Evolutionary conservation across 495 filamentous ascomycete species (phyloP).

Genomic region (Chaetomidium leptoderma): DNA sequence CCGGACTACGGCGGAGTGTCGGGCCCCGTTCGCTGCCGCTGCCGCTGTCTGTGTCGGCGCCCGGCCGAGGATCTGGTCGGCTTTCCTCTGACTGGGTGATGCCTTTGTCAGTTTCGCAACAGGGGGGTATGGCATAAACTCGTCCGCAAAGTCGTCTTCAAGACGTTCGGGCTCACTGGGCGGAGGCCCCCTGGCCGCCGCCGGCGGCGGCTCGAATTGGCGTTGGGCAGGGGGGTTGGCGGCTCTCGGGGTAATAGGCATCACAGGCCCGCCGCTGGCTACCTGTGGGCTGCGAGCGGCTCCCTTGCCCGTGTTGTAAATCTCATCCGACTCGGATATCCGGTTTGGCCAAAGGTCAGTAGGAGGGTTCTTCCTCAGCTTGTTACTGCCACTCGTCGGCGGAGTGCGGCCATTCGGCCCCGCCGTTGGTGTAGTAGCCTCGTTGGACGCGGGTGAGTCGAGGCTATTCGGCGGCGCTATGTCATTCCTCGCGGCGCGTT

Average conservation of each 20-base stretch:
- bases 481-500: constrained; percentile 42
- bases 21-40: background rate
- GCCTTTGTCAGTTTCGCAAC: constrained; percentile 22
- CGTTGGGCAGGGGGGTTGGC: background rate
- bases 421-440: constrained; percentile 24
- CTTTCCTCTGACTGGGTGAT: constrained; percentile 28
- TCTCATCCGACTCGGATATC: constrained; percentile 33
- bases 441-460: constrained; percentile 21
- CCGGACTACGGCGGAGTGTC: constrained; percentile 3
- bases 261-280: background rate
- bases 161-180: background rate
- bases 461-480: constrained; percentile 28
- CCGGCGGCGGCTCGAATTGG: background rate
- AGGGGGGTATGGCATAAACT: constrained; percentile 14
- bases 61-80: constrained; percentile 29
- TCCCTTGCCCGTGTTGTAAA: constrained; percentile 1
- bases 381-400: constrained; percentile 44
- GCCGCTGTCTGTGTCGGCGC: constrained; percentile 12
- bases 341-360: constrained; percentile 36
- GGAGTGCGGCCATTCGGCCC: constrained; percentile 28
- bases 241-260: background rate
- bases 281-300: background rate
- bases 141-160: constrained; percentile 16
- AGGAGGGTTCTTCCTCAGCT: constrained; percentile 45
- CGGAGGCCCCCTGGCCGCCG: background rate